Percentiles rank a stretch among this genome's conserved stretches.
Evolutionary conservation across 129 eudicot species (phyloP).

Genomic region (Helianthus tuberosus): DNA sequence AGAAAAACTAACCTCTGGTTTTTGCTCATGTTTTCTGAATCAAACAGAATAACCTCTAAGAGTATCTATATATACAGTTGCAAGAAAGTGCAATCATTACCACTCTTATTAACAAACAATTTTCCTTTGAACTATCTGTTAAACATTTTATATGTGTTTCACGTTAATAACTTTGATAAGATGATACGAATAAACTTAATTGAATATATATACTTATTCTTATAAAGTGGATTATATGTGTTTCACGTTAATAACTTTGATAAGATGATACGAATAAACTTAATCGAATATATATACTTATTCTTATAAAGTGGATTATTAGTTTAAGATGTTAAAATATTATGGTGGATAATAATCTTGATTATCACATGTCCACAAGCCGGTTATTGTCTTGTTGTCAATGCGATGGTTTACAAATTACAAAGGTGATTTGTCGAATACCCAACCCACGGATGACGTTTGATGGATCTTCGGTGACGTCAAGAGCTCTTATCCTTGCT

Average conservation of each 20-base stretch:
- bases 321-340: too few relatives aligned
- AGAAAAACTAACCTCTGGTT: slow-evolving; percentile 21
- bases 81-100: background rate
- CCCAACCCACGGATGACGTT: too few relatives aligned
- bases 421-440: too few relatives aligned
- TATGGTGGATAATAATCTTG: too few relatives aligned
- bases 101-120: background rate
- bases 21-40: background rate
- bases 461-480: too few relatives aligned
- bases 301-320: background rate
- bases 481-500: too few relatives aligned
- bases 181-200: background rate
- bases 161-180: background rate
- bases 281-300: background rate
- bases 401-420: too few relatives aligned
- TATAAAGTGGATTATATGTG: background rate
- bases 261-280: background rate
- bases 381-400: too few relatives aligned
- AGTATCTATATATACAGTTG: background rate
- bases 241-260: background rate
- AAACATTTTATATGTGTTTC: background rate
- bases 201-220: background rate
- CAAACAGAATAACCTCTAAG: background rate
- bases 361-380: too few relatives aligned
- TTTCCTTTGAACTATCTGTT: background rate